Base-by-base conservation (phyloP, 2,329 filamentous ascomycete genomes). In the Cercospora berteroae region DNA sequence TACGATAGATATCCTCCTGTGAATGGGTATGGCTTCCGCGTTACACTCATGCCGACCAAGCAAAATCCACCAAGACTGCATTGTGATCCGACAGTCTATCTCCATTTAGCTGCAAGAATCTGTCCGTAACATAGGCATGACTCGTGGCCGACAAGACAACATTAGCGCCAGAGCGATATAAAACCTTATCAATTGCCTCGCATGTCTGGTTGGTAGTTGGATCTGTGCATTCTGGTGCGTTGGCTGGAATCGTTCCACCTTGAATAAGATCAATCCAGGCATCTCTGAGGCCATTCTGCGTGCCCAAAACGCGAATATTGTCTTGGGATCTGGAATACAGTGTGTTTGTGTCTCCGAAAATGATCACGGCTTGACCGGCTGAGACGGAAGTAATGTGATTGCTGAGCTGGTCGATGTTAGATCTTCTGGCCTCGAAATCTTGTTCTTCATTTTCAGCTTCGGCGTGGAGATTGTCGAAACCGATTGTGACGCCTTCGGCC, bases 111-210 rank as follows among this genome's bases (percentile, higher is more conserved):
- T 88, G 84, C 13, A 89, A 77, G 79, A 90, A 91, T 71, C 80
- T 81, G 52, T 73, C 73, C 74, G 6, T 87, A 69, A 7, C 29
- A 55, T 60, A 65, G 1, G 23, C 13, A 42, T 60, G 57, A 8
- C 12, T 60, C 12, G 56, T 29, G 20, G 63, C 56, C 5, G 27
- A 27, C 29, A 60, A 29, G 5, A 10, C 25, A 5, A 60, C 39
- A 6, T 83, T 71, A 13, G 20, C 36, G 20, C 63, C 63, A 33
- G 82, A 81, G 42, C 87, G 84, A 79, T 87, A 89, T 71, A 89
- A 85, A 57, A 89, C 80, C 78, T 90, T 91, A 78, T 90, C 89
- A 42, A 90, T 87, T 3, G 84, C 87, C 79, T 91, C 89, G 77
- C 89, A 91, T 4, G 77, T 75, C 73, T 82, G 82, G 57, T 78